Base-by-base conservation (phyloP, 495 filamentous ascomycete genomes). In the Daldinia loculata region DNA sequence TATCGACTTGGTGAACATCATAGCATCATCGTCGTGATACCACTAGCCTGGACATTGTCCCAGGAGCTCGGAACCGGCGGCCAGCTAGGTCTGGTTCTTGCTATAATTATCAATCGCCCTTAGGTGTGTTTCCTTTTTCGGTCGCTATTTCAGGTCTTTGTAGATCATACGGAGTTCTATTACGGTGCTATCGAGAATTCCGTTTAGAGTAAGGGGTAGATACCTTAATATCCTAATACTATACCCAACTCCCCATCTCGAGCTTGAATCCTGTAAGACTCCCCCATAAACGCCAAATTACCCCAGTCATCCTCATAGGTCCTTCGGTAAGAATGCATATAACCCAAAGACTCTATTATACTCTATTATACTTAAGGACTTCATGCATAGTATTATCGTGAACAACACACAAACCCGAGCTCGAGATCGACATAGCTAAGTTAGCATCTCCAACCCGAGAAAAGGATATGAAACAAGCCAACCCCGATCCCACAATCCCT, bases 51-150 rank as follows among this genome's bases (percentile, higher is more conserved):
- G 61, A 61, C 22, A 26, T n/a, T 26, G 36, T 70, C 68, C 68
- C 68, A 52, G 58, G 45, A 66, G 60, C 51, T 66, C 56, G 68
- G 68, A 66, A 71, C 62, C 62, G 45, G 57, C 62, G 63, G 62
- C n/a, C 55, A 61, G 32, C 53, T 52, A 63, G 30, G 32, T 38
- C 32, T 57, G 34, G 32, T 57, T 39, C 8, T 24, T 57, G 30
- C 34, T 38, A 57, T 57, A 57, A 27, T 57, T 53, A 53, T 53
- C 12, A 15, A 53, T 15, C 24, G 15, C 50, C 6, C 12, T 30
- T 53, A 32, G 7, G 29, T 9, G 29, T 8, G 29, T 32, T 32
- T 9, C 29, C 7, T 8, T 32, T 32, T 32, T 32, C 7, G 29
- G 29, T 32, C 29, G 7, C 7, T 32, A 32, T 32, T 32, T n/a